Evolutionary conservation across 2,329 filamentous ascomycete genomes (phyloP).

Genomic region (Thelonectria olida): DNA sequence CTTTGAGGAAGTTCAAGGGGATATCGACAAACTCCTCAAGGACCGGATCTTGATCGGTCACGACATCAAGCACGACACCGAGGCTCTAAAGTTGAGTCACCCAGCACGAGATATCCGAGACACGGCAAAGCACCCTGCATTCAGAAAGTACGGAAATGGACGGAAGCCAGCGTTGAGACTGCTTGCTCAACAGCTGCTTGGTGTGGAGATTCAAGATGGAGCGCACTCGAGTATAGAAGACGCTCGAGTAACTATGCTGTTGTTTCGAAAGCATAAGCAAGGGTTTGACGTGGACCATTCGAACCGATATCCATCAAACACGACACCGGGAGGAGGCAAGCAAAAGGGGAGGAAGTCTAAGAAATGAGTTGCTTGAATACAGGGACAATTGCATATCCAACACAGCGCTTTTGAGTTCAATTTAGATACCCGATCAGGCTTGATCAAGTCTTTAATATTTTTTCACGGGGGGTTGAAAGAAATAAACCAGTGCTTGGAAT

Average conservation of each 20-base stretch:
- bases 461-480: no score
- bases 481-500: no score
- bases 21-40: constrained; percentile 74
- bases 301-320: constrained; percentile 66
- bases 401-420: constrained; percentile 1
- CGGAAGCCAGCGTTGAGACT: constrained; percentile 73
- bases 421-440: constrained; percentile 34
- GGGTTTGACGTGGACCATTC: constrained; percentile 85
- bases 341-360: constrained; percentile 52
- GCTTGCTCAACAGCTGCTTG: constrained; percentile 65
- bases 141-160: constrained; percentile 74
- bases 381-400: not conserved
- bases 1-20: constrained; percentile 80
- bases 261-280: constrained; percentile 85
- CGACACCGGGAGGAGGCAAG: constrained; percentile 24
- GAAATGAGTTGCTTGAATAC: constrained; percentile 47
- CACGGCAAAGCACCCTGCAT: constrained; percentile 80
- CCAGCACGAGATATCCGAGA: constrained; percentile 83
- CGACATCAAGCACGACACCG: constrained; percentile 81
- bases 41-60: constrained; percentile 84
- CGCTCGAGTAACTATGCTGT: constrained; percentile 87
- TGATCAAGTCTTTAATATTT: no score
- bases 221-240: constrained; percentile 78
- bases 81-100: constrained; percentile 80
- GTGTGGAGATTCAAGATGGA: constrained; percentile 70